phyloP scores from a whole-genome alignment of 345 rosid genomes.

The Boechera divaricarpa region DNA sequence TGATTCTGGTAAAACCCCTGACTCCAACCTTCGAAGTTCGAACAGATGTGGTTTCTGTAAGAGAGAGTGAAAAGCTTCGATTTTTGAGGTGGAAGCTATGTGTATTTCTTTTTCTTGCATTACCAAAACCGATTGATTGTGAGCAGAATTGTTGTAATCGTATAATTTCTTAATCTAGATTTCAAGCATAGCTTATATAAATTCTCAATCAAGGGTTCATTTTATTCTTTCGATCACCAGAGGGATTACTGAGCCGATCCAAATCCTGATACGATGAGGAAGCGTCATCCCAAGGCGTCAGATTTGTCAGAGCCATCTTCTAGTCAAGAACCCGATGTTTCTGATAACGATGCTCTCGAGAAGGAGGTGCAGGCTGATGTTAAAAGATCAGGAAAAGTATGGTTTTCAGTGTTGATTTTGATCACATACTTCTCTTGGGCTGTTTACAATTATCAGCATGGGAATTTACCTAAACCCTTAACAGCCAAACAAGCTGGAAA shows the following conservation, averaged over 20 bases:
- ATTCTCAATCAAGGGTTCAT: too few relatives aligned
- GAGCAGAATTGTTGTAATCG: too few relatives aligned
- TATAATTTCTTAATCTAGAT: too few relatives aligned
- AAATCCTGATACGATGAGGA: constrained; percentile 43
- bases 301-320: constrained; percentile 36
- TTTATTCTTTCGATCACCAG: neutral
- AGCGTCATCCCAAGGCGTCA: constrained; percentile 42
- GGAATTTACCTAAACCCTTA: constrained; percentile 69
- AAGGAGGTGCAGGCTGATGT: constrained; percentile 11
- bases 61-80: neutral
- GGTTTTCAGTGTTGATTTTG: constrained; percentile 56
- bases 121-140: too few relatives aligned
- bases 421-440: constrained; percentile 64
- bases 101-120: neutral
- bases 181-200: too few relatives aligned
- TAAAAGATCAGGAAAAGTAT: constrained; percentile 64
- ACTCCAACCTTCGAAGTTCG: neutral
- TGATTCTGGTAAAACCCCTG: neutral
- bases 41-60: neutral
- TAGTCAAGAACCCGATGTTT: constrained; percentile 21
- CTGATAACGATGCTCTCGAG: constrained; percentile 12
- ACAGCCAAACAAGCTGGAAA: constrained; percentile 84
- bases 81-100: neutral
- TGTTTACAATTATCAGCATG: constrained; percentile 67
- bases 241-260: neutral